A percentile compares a stretch with the other conserved stretches of the same genome.
Evolutionary conservation across 495 filamentous ascomycete species (phyloP).

Genomic region (Barbatosphaeria neglecta): DNA sequence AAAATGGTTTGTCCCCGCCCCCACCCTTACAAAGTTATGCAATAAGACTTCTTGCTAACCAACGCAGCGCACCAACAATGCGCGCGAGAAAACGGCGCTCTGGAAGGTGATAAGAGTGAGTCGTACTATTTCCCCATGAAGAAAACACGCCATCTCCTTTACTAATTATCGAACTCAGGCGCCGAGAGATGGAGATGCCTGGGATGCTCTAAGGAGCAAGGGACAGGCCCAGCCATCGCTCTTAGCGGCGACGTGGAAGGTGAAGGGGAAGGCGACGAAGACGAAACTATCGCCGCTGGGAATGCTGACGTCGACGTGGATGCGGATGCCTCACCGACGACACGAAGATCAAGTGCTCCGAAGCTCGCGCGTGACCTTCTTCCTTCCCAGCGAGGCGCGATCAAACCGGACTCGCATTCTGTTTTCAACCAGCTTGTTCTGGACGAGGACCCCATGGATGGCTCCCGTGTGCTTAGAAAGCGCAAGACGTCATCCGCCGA

Average conservation of each 20-base stretch:
- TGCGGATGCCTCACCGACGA: constrained; percentile 18
- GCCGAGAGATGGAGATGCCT: constrained; percentile 68
- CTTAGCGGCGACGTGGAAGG: constrained; percentile 4
- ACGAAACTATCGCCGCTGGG: constrained; percentile 13
- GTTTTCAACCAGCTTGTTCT: constrained; percentile 73
- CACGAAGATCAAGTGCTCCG: constrained; percentile 32
- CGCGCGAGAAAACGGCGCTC: constrained; percentile 65
- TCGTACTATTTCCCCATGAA: not conserved
- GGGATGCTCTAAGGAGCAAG: constrained; percentile 57
- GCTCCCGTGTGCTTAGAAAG: constrained; percentile 76
- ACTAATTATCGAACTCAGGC: constrained; percentile 30
- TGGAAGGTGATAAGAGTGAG: constrained; percentile 34
- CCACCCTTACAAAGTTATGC: constrained; percentile 12
- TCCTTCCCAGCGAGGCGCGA: constrained; percentile 54
- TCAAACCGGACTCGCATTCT: constrained; percentile 72
- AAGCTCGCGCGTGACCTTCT: constrained; percentile 63
- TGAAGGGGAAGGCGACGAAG: constrained; percentile 23
- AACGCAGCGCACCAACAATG: constrained; percentile 83
- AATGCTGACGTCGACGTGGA: constrained; percentile 21
- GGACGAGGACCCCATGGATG: constrained; percentile 73
- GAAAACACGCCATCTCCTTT: not conserved
- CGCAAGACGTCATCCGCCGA: constrained; percentile 55
- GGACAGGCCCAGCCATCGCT: constrained; percentile 27
- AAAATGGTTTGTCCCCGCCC: constrained; percentile 62
- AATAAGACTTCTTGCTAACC: constrained; percentile 21